Base-by-base conservation (phyloP, 345 rosid genomes). In the Pistacia integerrima region DNA sequence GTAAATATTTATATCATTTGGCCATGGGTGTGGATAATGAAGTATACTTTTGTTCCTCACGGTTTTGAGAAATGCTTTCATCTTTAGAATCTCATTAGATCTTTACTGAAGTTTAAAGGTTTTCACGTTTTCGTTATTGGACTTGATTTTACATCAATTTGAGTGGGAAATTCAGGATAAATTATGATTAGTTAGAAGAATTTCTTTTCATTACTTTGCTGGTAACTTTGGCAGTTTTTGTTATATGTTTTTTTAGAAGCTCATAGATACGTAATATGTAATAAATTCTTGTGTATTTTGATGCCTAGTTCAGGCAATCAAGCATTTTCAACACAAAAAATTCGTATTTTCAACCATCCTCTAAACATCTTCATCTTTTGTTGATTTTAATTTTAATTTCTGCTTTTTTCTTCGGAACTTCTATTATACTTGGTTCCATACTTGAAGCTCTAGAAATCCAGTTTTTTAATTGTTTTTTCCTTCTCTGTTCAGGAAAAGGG, bases 401-500 rank as follows among this genome's bases (percentile, higher is more conserved):
- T 1, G 4, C 20, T 64, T 73, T 69, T 74, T 54, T 49, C 62
- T 56, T 69, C 22, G 51, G 8, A 36, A 20, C 38, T 62, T 64
- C 5, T 2, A 14, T 56, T 28, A 0, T 72, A 63, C 17, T 38
- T 58, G 49, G 30, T 55, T 10, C 38, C 16, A 33, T 57, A 70
- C 59, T 56, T 72, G 49, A 44, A 51, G 48, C 56, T 69, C 55
- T 54, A 46, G 56, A 74, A 57, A 38, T 48, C 28, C 25, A 17
- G 25, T 67, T 35, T 64, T n/a, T 57, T 44, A 33, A 52, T 22
- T 67, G 3, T 33, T 10, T 59, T 51, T 35, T 30, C 54, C 36
- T 41, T 49, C 30, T 77, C 67, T 76, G 11, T 83, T 62, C 85
- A 93, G 98, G 99, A 68, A 91, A 90, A 83, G 99, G 98, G 68